Conservation (phyloP, 179 eudicot species). For the Silene noctiflora region DNA sequence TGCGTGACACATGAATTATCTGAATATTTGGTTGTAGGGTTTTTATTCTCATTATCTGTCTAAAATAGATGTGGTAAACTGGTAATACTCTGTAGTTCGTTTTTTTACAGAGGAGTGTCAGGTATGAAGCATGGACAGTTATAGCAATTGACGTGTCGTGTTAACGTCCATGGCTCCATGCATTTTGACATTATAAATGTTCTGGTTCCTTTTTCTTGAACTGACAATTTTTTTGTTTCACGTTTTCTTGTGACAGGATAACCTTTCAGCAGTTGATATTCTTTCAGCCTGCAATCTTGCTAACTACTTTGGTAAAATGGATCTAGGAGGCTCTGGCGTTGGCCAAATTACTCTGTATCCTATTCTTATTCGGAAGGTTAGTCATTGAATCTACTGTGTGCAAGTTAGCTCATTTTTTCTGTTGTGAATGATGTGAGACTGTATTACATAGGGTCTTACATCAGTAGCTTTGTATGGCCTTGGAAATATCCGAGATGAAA, state of each 20-base stretch:
- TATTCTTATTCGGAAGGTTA: constrained; percentile 86
- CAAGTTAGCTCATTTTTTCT: background rate
- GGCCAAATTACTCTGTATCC: constrained; percentile 89
- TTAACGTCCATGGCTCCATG: background rate
- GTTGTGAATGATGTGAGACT: constrained; percentile 10
- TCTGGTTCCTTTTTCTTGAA: background rate
- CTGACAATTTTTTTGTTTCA: constrained; percentile 12
- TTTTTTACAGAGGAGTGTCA: background rate
- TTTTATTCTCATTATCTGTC: background rate
- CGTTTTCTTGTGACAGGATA: constrained; percentile 57
- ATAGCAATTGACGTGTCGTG: background rate
- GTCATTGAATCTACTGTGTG: constrained; percentile 21
- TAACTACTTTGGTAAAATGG: constrained; percentile 98
- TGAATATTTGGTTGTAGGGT: background rate
- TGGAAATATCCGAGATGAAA: constrained; percentile 98
- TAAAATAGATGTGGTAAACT: background rate
- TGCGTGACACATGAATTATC: background rate
- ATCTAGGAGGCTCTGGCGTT: constrained; percentile 96
- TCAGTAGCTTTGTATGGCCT: constrained; percentile 96
- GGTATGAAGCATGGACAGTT: background rate
- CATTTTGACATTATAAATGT: background rate
- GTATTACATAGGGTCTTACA: constrained; percentile 64
- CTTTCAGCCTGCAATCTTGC: constrained; percentile 98
- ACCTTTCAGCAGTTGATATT: constrained; percentile 98
- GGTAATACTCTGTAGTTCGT: background rate